These are phyloP conservation scores for Citrus reticulata DNA, from an alignment of 345 rosid species.

Conservation along the genomic window DNA sequence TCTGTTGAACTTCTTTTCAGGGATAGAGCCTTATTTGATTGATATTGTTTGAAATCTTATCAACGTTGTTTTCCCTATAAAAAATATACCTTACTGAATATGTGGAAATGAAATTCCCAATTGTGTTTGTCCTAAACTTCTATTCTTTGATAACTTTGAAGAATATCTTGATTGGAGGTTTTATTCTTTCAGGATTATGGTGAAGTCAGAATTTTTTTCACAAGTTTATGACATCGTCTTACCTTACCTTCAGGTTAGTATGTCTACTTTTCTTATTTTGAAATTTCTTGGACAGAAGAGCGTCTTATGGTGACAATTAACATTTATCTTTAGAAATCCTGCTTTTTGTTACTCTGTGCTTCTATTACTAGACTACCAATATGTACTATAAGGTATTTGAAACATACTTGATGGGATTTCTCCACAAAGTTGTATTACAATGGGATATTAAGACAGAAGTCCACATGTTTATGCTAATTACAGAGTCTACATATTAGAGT, in stretches of 20 bases:
- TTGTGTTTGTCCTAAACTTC: neutral
- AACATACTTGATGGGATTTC: neutral
- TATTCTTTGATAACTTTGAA: neutral
- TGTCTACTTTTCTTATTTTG: neutral
- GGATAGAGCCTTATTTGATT: neutral
- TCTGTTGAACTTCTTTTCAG: neutral
- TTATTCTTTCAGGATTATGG: slow-evolving; percentile 46
- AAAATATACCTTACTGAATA: neutral
- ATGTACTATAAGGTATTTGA: neutral
- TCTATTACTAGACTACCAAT: neutral
- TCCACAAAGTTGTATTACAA: neutral
- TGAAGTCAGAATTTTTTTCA: slow-evolving; percentile 42
- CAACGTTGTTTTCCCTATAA: neutral
- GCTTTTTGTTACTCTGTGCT: neutral
- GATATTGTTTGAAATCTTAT: too few relatives aligned
- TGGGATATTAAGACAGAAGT: neutral
- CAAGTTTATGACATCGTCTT: slow-evolving; percentile 45
- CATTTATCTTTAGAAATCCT: neutral
- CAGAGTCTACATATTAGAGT: neutral
- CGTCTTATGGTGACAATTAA: neutral
- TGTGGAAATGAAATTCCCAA: neutral
- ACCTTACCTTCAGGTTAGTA: slow-evolving; percentile 65
- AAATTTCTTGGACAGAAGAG: neutral
- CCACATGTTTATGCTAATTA: neutral
- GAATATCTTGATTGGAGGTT: slow-evolving; percentile 5